Evolutionary conservation across 306 rosid genomes (phyloP).

Genomic region (Biancaea sappan): DNA sequence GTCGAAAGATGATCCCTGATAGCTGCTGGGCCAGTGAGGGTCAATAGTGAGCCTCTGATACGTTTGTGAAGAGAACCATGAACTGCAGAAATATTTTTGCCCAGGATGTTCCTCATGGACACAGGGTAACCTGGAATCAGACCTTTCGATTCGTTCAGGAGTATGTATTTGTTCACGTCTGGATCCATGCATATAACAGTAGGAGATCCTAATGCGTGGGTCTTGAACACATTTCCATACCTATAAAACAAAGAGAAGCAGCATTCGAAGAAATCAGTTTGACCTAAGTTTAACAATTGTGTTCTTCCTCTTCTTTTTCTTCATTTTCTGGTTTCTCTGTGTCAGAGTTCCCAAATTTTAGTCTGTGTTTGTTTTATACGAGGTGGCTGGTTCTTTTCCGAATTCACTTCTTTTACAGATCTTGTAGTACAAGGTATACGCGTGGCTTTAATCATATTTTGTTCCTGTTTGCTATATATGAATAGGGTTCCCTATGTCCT

Average conservation of each 20-base stretch:
- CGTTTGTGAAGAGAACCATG: conserved; percentile 70
- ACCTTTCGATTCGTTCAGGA: conserved; percentile 73
- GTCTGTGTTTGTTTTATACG: not conserved
- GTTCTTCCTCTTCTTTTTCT: not conserved
- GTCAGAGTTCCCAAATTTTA: not conserved
- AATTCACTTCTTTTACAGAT: too few relatives aligned
- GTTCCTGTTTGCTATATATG: too few relatives aligned
- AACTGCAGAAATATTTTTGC: conserved; percentile 76
- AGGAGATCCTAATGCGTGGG: conserved; percentile 76
- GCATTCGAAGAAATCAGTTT: not conserved
- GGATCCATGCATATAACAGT: conserved; percentile 70
- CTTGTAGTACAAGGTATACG: too few relatives aligned
- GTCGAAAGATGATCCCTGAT: conserved; percentile 56
- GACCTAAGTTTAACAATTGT: not conserved
- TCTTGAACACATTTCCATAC: conserved; percentile 71
- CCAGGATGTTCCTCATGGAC: conserved; percentile 76
- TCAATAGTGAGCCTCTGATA: conserved; percentile 62
- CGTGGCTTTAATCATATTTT: not conserved
- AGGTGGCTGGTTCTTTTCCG: not conserved
- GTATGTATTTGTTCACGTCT: conserved; percentile 58
- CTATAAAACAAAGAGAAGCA: conserved; percentile 34
- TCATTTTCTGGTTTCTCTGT: not conserved
- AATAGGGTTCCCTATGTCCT: not conserved
- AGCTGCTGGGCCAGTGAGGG: conserved; percentile 54
- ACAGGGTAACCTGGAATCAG: conserved; percentile 83